Base-by-base conservation (phyloP, 371 early-diverging fungal genomes). In the Apophysomyces trapeziformis region DNA sequence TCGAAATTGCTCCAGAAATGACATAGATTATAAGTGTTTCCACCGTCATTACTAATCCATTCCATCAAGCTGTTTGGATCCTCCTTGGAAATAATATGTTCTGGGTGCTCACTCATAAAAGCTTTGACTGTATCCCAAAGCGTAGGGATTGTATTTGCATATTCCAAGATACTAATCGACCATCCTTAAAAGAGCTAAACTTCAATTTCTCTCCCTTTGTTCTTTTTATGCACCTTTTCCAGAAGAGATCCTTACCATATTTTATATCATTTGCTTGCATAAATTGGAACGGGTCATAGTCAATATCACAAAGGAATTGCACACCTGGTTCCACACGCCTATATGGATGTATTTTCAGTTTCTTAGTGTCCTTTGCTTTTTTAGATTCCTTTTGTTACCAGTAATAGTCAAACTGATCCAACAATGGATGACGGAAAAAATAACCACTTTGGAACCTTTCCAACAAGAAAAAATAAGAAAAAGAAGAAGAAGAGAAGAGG, bases 311-410 rank as follows among this genome's bases (percentile, higher is more conserved):
- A 44, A 83, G 80, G 70, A 93, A 95, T 68, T 87, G 71, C 39
- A 96, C 95, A 32, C 87, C 93, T 0, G 98, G 99, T 76, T 98
- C 98, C 18, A 99, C 87, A 4, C 99, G 83, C 96, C 96, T 95
- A 26, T 26, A 26, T 26, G 0, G 32, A 26, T 26, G 32, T 26
- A 26, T 94, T 93, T 68, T 85, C 87, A 83, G 6, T 94, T 93
- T 0, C 91, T 90, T 47, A 69, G 69, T 38, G 61, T 79, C 45
- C 73, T 77, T 50, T 32, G 67, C 70, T 26, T 16, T 39, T 54
- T 38, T 14, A 46, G 7, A 35, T 38, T 13, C 57, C 7, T 26
- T 56, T 39, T 32, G 12, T 75, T 89, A 94, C 99, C 99, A 99
- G 77, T 96, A 99, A 74, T 92, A 99, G 65, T 96, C 82, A 13